A percentile compares a stretch with the other conserved stretches of the same genome.
These are phyloP conservation scores for Xylaria sp. DNA, from an alignment of 2,329 filamentous ascomycete species.

Conservation along the genomic window DNA sequence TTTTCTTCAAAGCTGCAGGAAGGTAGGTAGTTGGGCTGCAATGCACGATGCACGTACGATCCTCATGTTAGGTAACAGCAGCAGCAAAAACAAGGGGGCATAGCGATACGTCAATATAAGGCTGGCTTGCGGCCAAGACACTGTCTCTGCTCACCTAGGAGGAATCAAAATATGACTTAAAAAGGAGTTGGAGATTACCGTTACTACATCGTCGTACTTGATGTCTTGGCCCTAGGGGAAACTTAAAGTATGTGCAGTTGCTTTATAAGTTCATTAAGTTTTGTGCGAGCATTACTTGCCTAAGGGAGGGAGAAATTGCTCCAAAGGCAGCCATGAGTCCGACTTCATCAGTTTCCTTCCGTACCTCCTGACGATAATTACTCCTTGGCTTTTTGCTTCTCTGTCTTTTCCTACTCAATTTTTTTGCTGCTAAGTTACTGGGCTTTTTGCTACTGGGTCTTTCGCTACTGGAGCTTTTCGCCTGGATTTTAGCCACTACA, in stretches of 20 bases:
- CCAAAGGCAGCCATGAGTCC: not conserved
- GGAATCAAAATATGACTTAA: not conserved
- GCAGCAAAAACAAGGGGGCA: not conserved
- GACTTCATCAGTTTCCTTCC: too few relatives aligned
- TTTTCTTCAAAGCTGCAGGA: not conserved
- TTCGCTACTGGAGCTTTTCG: too few relatives aligned
- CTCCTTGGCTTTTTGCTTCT: too few relatives aligned
- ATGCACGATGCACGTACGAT: not conserved
- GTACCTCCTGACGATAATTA: too few relatives aligned
- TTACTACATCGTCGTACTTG: not conserved
- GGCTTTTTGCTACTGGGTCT: too few relatives aligned
- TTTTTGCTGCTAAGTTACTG: too few relatives aligned
- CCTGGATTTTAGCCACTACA: too few relatives aligned
- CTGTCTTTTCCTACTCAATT: too few relatives aligned
- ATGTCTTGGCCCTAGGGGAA: slow-evolving; percentile 9
- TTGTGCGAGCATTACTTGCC: not conserved
- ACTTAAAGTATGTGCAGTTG: not conserved
- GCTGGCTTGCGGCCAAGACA: slow-evolving; percentile 4
- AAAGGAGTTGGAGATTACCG: slow-evolving; percentile 3
- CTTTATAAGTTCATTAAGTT: not conserved
- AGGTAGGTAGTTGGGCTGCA: not conserved
- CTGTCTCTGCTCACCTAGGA: not conserved
- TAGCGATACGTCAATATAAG: not conserved
- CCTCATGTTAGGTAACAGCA: not conserved
- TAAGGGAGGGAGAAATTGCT: not conserved